phyloP scores from a whole-genome alignment of 768 basidiomycete genomes.

The Leccinum fibrillosum region DNA sequence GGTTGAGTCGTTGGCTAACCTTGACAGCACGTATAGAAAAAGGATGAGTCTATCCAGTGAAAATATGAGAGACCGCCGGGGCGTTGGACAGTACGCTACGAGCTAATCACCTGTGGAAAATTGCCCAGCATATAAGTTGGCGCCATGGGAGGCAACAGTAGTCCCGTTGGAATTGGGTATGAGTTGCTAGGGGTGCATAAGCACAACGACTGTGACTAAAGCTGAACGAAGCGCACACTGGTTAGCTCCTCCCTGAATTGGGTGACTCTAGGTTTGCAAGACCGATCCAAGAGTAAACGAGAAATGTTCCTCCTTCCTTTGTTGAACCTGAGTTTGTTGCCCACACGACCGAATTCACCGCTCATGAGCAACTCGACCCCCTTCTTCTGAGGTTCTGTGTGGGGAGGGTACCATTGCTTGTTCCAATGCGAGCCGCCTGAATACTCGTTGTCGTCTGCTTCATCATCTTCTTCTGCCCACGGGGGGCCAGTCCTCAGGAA shows the following conservation, averaged over 20 bases:
- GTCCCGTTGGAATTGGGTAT: slow-evolving; percentile 81
- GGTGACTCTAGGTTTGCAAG: slow-evolving; percentile 31
- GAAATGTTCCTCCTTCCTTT: slow-evolving; percentile 47
- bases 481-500: slow-evolving; percentile 14
- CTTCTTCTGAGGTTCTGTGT: slow-evolving; percentile 56
- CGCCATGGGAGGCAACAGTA: slow-evolving; percentile 66
- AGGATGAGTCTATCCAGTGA: slow-evolving; percentile 65
- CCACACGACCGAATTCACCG: slow-evolving; percentile 78
- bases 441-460: slow-evolving; percentile 33
- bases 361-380: slow-evolving; percentile 66
- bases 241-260: slow-evolving; percentile 50
- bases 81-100: neutral
- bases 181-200: slow-evolving; percentile 46
- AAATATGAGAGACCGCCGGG: slow-evolving; percentile 1
- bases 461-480: slow-evolving; percentile 39
- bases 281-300: slow-evolving; percentile 44
- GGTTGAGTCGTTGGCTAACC: slow-evolving; percentile 39
- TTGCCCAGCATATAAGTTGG: slow-evolving; percentile 84
- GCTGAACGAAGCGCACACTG: slow-evolving; percentile 41
- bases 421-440: slow-evolving; percentile 24
- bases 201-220: neutral
- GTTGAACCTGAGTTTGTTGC: slow-evolving; percentile 44
- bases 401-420: slow-evolving; percentile 35
- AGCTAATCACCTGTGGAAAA: slow-evolving; percentile 61
- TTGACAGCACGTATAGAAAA: slow-evolving; percentile 92